Evolutionary conservation across 768 basidiomycete genomes (phyloP).

Genomic region (Suillus fuscotomentosus): DNA sequence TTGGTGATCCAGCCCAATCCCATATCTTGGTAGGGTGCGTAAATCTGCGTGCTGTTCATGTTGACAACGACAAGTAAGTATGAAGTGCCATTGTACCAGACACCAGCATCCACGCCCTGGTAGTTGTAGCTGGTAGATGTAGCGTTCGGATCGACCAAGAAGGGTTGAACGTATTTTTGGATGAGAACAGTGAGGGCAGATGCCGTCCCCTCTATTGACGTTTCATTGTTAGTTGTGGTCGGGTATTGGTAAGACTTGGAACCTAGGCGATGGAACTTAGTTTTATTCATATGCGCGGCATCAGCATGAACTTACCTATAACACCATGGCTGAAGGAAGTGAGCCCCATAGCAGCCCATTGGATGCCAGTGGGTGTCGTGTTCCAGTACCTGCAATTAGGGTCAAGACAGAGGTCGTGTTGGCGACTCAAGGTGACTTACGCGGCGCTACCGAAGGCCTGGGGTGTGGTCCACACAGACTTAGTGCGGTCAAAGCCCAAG

Average conservation of each 20-base stretch:
- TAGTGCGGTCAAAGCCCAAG: constrained; percentile 63
- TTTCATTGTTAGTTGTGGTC: constrained; percentile 15
- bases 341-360: constrained; percentile 25
- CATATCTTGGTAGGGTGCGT: constrained; percentile 16
- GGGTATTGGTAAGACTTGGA: constrained; percentile 30
- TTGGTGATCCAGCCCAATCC: constrained; percentile 18
- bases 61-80: constrained; percentile 23
- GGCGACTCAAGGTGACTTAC: constrained; percentile 17
- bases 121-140: constrained; percentile 10
- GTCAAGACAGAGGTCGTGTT: not conserved
- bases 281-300: not conserved
- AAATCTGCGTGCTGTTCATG: not conserved
- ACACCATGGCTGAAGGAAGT: constrained; percentile 28
- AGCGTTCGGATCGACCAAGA: constrained; percentile 15
- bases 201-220: constrained; percentile 24
- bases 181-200: constrained; percentile 6
- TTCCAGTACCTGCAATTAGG: constrained; percentile 26
- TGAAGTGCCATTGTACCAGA: constrained; percentile 20
- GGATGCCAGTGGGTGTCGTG: constrained; percentile 23
- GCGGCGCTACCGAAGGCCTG: constrained; percentile 63
- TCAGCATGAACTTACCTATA: constrained; percentile 14
- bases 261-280: constrained; percentile 15
- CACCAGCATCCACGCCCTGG: constrained; percentile 21
- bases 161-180: constrained; percentile 16
- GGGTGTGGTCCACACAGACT: constrained; percentile 75